phyloP scores from a whole-genome alignment of 495 filamentous ascomycete genomes.

The Podospora australis region DNA sequence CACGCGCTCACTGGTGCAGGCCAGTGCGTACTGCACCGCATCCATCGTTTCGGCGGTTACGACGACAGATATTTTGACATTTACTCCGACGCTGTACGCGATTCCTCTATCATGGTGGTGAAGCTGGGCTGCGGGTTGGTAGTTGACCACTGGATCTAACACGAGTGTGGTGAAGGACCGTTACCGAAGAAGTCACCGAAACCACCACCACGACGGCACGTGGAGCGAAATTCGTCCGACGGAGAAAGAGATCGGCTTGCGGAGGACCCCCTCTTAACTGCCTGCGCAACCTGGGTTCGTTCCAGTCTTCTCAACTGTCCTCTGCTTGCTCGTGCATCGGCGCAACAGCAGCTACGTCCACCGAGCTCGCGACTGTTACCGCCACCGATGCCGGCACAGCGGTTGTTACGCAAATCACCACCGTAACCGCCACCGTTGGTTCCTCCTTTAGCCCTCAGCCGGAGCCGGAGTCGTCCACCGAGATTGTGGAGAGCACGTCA shows the following conservation, averaged over 20 bases:
- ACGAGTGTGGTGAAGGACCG: neutral
- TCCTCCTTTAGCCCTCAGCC: neutral
- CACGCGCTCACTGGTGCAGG: slow-evolving; percentile 1
- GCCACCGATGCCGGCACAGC: neutral
- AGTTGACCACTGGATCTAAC: neutral
- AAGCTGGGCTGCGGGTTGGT: neutral
- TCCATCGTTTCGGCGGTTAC: neutral
- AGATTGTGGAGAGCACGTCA: neutral
- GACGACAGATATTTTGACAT: neutral
- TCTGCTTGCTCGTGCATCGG: slow-evolving; percentile 1
- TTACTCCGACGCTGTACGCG: neutral
- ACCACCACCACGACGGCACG: neutral
- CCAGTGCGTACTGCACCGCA: neutral
- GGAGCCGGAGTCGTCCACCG: neutral
- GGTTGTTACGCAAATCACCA: neutral
- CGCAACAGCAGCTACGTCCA: neutral
- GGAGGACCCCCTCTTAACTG: neutral
- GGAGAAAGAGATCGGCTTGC: neutral
- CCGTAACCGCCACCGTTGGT: neutral
- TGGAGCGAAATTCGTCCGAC: neutral
- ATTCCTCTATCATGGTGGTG: neutral
- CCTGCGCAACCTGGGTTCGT: neutral
- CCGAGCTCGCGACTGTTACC: neutral
- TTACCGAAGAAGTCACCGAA: neutral
- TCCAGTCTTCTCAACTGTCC: neutral